Conservation (phyloP, 2,329 filamentous ascomycete genomes). For the Phialocephala sp. region DNA sequence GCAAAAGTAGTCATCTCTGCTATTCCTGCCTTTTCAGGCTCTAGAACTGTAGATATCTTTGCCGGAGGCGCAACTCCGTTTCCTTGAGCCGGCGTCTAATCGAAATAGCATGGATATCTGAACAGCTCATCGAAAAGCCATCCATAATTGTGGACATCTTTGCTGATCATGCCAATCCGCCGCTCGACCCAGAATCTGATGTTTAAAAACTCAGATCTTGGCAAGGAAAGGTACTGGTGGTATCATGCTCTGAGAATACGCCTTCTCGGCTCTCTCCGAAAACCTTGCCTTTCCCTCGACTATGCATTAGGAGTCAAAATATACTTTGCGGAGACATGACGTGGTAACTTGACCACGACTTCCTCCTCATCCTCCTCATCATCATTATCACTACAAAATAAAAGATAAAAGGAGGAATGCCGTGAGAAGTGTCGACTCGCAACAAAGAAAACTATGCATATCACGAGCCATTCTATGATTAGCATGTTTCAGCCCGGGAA, state of each 20-base stretch:
- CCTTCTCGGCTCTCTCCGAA: background rate
- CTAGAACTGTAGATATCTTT: background rate
- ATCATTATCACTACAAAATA: background rate
- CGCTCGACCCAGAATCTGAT: background rate
- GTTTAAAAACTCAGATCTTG: background rate
- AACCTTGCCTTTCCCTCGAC: background rate
- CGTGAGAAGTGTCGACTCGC: background rate
- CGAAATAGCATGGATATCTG: no score
- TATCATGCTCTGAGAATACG: background rate
- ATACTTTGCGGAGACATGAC: background rate
- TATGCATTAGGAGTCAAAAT: background rate
- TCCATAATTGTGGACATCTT: background rate
- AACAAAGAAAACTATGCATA: background rate
- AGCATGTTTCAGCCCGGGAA: constrained; percentile 8
- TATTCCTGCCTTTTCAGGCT: no score
- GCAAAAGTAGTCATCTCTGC: no score
- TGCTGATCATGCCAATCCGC: no score
- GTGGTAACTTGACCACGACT: background rate
- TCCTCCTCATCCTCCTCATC: background rate
- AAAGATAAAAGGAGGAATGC: background rate
- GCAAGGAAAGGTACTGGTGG: no score
- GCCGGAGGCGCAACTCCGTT: no score
- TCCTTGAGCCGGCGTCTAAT: no score
- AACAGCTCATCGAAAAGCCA: background rate
- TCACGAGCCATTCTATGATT: constrained; percentile 4